These are phyloP conservation scores for Stephanodiscus triporus DNA, from an alignment of 108 stramenopile genomes.

Conservation along the genomic window DNA sequence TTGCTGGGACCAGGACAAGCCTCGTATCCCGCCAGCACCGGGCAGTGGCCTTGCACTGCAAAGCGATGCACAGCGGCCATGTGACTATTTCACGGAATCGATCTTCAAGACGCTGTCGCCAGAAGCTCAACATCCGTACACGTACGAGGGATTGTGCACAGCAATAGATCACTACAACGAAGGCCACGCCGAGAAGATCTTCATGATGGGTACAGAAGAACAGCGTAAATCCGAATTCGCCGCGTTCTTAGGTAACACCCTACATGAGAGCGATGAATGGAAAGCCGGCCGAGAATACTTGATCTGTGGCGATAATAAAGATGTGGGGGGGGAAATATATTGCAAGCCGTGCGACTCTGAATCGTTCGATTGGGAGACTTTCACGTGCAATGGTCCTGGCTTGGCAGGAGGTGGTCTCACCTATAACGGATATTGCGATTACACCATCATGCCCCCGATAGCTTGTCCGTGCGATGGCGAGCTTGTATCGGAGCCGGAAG, in stretches of 20 bases:
- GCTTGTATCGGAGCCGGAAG: slow-evolving; percentile 13
- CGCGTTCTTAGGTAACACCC: slow-evolving; percentile 35
- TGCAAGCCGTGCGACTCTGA: slow-evolving; percentile 50
- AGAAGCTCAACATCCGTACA: slow-evolving; percentile 40
- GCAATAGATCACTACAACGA: slow-evolving; percentile 52
- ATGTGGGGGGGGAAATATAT: slow-evolving; percentile 35
- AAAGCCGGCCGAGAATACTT: slow-evolving; percentile 46
- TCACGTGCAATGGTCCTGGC: slow-evolving; percentile 42
- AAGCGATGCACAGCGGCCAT: slow-evolving; percentile 38
- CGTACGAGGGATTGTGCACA: slow-evolving; percentile 42
- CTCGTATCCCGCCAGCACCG: slow-evolving; percentile 49
- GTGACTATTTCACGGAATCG: slow-evolving; percentile 47
- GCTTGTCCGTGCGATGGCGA: slow-evolving; percentile 45
- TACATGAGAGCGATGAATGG: slow-evolving; percentile 51
- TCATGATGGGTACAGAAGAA: slow-evolving; percentile 51
- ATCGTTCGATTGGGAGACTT: slow-evolving; percentile 49
- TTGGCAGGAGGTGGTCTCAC: slow-evolving; percentile 47
- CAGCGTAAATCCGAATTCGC: slow-evolving; percentile 44
- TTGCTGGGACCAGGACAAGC: slow-evolving; percentile 44
- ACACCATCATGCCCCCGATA: slow-evolving; percentile 34
- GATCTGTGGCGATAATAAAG: slow-evolving; percentile 45
- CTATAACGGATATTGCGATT: slow-evolving; percentile 49
- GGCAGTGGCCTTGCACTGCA: slow-evolving; percentile 35
- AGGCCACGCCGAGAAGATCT: slow-evolving; percentile 47
- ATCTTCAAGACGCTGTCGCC: slow-evolving; percentile 37